Conservation (phyloP, 1,284 basidiomycete species). For the Ustilago trichophora region DNA sequence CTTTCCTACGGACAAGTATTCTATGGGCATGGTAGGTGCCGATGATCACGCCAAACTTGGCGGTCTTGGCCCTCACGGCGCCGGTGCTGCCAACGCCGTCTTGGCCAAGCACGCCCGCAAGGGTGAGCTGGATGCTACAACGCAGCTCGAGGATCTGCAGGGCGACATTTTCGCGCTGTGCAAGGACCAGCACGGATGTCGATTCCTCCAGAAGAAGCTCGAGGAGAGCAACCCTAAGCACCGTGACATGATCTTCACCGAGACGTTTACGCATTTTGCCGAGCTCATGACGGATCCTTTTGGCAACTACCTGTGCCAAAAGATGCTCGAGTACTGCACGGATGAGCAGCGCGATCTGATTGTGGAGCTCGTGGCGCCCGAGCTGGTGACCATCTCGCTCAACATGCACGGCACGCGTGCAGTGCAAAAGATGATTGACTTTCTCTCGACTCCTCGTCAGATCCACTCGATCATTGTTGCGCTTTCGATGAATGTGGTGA, state of each 20-base stretch:
- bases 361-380: slow-evolving; percentile 95
- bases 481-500: slow-evolving; percentile 95
- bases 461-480: slow-evolving; percentile 97
- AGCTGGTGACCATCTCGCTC: slow-evolving; percentile 95
- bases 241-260: slow-evolving; percentile 98
- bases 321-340: slow-evolving; percentile 94
- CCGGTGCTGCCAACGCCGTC: slow-evolving; percentile 24
- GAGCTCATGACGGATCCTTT: slow-evolving; percentile 99
- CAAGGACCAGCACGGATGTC: slow-evolving; percentile 99
- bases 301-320: slow-evolving; percentile 99
- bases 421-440: slow-evolving; percentile 99
- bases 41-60: slow-evolving; percentile 38
- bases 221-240: slow-evolving; percentile 83
- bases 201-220: slow-evolving; percentile 98
- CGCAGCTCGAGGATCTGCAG: slow-evolving; percentile 91
- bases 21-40: slow-evolving; percentile 34
- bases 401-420: slow-evolving; percentile 99
- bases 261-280: slow-evolving; percentile 96
- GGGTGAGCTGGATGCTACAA: slow-evolving; percentile 83
- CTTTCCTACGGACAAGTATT: slow-evolving; percentile 47
- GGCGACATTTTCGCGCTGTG: slow-evolving; percentile 90
- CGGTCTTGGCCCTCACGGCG: slow-evolving; percentile 15
- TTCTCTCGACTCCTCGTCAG: slow-evolving; percentile 75
- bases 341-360: slow-evolving; percentile 97
- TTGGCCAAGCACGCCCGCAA: slow-evolving; percentile 70